Evolutionary conservation across 495 filamentous ascomycete species (phyloP), one percentile per base, ranked within the genome.

Genomic region (Aspergillus carlsbadensis): DNA sequence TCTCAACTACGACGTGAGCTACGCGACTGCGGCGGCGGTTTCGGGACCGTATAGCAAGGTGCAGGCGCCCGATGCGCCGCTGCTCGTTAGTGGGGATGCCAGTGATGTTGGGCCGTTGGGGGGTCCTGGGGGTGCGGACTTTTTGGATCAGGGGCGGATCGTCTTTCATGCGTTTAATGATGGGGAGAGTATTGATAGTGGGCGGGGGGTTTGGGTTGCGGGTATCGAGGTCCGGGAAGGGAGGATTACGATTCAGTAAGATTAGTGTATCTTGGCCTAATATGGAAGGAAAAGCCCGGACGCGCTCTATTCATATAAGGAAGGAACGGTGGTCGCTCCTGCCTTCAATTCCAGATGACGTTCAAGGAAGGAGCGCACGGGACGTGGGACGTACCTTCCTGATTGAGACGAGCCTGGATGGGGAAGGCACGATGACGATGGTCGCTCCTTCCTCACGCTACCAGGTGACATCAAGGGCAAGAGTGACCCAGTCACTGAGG

Each of bases 1-100:
- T 40, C 65, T 69, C 5, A 56, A 68, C 41, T 87, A 86, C 60
- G 78, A 83, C 45, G 70, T 83, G 26, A 78, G 78, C 47, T 86
- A 79, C 62, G 82, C 82, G 7, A 79, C 74, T 41, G 68, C 76
- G 6, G 57, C 53, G 31, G 70, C 60, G 8, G 68, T 85, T 14
- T 62, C 65, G 8, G 82, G 82, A 3, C 76, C 74, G 14, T 87
- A 80, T 60, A 66, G 52, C 13, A 77, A 77, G 65, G 64, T 57
- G 26, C 26, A 29, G 26, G 26, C 26, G 26, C 26, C 26, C 8
- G 26, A 29, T 20, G 44, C 57, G 36, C 57, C 57, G 20, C 29
- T 59, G 17, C 44, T 59, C 10, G 50, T 44, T 3, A 46, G 47
- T 36, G 58, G 58, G 10, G 47, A 61, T 31, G 18, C 10, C 1